Percentiles rank a stretch among this genome's conserved stretches.
phyloP scores from a whole-genome alignment of 257 asterid species.

The Przewalskia tangutica region DNA sequence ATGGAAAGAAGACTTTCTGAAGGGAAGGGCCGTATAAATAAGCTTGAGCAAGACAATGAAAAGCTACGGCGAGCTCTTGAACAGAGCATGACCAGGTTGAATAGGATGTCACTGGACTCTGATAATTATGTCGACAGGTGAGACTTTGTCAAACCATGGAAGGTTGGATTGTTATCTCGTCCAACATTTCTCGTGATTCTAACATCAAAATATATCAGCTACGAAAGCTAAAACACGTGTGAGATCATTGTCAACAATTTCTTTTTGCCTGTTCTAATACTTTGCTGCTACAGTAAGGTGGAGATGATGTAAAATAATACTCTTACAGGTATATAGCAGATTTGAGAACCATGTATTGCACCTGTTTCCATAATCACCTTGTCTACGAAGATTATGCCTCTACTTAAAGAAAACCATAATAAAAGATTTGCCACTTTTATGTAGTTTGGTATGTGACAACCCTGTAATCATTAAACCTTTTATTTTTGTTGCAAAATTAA shows the following conservation, averaged over 20 bases:
- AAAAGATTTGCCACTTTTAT: not conserved
- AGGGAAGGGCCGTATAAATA: slow-evolving; percentile 63
- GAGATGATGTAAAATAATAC: not conserved
- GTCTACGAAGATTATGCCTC: not conserved
- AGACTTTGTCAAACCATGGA: slow-evolving; percentile 6
- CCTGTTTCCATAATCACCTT: not conserved
- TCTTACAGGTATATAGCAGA: not conserved
- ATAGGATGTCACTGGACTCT: slow-evolving; percentile 98
- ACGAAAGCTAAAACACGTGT: not conserved
- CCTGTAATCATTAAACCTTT: not conserved
- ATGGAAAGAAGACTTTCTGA: slow-evolving; percentile 54
- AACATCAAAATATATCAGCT: not conserved
- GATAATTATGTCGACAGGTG: slow-evolving; percentile 97
- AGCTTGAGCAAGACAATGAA: slow-evolving; percentile 91
- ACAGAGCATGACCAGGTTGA: slow-evolving; percentile 93
- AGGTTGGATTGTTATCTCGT: not conserved
- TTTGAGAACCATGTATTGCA: not conserved
- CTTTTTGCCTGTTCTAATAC: not conserved
- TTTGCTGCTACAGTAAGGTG: not conserved
- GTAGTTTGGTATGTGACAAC: not conserved
- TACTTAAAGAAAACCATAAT: not conserved
- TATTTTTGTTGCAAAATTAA: not conserved
- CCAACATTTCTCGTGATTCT: not conserved
- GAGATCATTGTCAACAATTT: not conserved
- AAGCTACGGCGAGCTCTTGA: slow-evolving; percentile 91